phyloP scores from a whole-genome alignment of 2,329 filamentous ascomycete genomes.

The Leptosphaerulina australis region DNA sequence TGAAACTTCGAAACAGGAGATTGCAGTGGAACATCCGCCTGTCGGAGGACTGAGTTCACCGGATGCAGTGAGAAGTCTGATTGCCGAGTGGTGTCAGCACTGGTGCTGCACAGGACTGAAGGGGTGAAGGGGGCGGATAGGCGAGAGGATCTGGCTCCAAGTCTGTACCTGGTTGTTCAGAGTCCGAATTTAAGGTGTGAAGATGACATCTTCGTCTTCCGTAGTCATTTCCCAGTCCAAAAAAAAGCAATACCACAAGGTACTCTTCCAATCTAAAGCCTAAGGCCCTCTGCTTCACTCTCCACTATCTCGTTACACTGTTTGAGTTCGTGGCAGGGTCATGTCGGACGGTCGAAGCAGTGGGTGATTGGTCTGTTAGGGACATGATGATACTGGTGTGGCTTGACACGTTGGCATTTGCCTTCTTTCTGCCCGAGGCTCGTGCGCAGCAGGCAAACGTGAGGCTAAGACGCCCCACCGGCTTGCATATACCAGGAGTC shows the following conservation, averaged over 20 bases:
- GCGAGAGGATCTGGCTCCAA: neutral
- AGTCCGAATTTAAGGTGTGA: neutral
- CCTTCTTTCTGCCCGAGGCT: conserved; percentile 6
- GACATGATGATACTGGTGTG: neutral
- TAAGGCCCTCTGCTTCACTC: too few relatives aligned
- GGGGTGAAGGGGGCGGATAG: neutral
- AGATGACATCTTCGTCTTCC: neutral
- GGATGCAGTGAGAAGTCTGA: conserved; percentile 7
- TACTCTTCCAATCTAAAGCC: too few relatives aligned
- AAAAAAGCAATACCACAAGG: too few relatives aligned
- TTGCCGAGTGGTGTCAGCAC: too few relatives aligned
- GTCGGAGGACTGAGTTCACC: neutral
- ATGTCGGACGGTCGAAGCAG: too few relatives aligned
- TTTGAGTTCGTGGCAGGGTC: too few relatives aligned
- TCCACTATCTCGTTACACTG: too few relatives aligned
- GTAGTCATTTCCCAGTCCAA: too few relatives aligned
- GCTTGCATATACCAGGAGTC: conserved; percentile 15
- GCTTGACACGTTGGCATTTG: conserved; percentile 17
- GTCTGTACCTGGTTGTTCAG: neutral
- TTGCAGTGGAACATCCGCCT: neutral
- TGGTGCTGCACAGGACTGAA: neutral
- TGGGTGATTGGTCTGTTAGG: too few relatives aligned
- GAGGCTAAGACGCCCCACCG: conserved; percentile 16
- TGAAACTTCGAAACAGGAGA: neutral
- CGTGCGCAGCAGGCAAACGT: conserved; percentile 13